Evolutionary conservation across 495 filamentous ascomycete genomes (phyloP).

Genomic region (Xylaria grammica): DNA sequence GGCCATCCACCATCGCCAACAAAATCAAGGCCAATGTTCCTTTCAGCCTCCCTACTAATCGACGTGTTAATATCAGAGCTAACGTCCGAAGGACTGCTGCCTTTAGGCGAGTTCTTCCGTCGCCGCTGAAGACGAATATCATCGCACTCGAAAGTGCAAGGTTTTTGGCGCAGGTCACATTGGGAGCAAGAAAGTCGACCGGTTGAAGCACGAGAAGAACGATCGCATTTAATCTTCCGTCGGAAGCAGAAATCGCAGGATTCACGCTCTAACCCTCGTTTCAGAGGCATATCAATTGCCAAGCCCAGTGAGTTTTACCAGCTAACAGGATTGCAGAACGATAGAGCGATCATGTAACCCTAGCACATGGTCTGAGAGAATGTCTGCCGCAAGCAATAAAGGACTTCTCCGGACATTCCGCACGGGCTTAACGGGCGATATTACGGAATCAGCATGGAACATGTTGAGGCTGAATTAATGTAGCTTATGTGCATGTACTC

Average conservation of each 20-base stretch:
- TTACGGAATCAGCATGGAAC: background rate
- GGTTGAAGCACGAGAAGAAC: conserved; percentile 1
- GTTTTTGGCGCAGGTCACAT: conserved; percentile 14
- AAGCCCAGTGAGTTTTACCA: too few relatives aligned
- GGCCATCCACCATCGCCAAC: background rate
- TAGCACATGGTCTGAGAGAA: background rate
- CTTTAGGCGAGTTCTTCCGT: conserved; percentile 1
- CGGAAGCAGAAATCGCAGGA: conserved; percentile 20
- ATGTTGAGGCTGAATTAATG: background rate
- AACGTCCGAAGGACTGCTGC: background rate
- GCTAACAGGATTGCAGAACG: background rate
- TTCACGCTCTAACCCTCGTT: conserved; percentile 16
- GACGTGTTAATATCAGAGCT: background rate
- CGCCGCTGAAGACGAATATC: conserved; percentile 7
- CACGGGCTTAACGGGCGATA: background rate
- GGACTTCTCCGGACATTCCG: background rate
- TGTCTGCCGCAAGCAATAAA: background rate
- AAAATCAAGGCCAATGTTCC: background rate
- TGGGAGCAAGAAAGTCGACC: conserved; percentile 7
- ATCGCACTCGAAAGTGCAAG: conserved; percentile 15
- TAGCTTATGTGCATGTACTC: background rate
- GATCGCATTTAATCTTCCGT: conserved; percentile 19
- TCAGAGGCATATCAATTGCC: conserved; percentile 3
- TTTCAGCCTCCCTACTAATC: background rate
- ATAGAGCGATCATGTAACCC: too few relatives aligned